Evolutionary conservation across 2,329 filamentous ascomycete species (phyloP).

Genomic region (Lojkania enalia): DNA sequence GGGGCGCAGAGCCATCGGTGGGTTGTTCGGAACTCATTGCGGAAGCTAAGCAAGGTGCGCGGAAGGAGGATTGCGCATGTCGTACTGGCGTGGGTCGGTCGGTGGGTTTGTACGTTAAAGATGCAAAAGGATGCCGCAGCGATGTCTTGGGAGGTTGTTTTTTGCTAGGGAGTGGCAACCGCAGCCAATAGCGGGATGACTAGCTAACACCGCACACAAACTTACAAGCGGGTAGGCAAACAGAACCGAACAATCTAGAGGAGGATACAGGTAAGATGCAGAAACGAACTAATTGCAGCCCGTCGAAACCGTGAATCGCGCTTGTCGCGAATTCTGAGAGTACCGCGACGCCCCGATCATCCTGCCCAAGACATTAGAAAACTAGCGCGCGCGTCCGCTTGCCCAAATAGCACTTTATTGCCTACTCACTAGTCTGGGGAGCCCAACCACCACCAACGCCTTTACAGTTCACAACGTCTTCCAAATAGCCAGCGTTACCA

Average conservation of each 20-base stretch:
- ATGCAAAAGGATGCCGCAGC: constrained; percentile 20
- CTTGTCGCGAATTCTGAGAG: no score
- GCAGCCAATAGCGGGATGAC: no score
- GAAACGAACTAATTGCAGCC: no score
- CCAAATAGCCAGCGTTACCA: not conserved
- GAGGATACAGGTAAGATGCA: no score
- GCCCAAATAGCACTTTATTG: not conserved
- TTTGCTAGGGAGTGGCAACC: constrained; percentile 10
- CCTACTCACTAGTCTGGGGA: no score
- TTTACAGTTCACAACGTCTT: no score
- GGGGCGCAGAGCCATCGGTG: constrained; percentile 23
- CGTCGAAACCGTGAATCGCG: no score
- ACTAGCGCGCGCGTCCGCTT: not conserved
- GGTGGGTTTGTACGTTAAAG: not conserved
- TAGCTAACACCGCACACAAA: no score
- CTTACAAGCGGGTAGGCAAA: no score
- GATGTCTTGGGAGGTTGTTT: constrained; percentile 9
- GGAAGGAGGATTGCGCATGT: constrained; percentile 32
- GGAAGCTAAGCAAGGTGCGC: constrained; percentile 18
- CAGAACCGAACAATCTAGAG: no score
- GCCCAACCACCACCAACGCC: no score
- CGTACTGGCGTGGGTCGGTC: constrained; percentile 13
- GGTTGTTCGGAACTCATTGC: constrained; percentile 36
- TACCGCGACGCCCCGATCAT: no score
- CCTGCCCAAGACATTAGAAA: not conserved